Evolutionary conservation across 2,329 filamentous ascomycete genomes (phyloP).

Genomic region (Trichoderma asperellum): DNA sequence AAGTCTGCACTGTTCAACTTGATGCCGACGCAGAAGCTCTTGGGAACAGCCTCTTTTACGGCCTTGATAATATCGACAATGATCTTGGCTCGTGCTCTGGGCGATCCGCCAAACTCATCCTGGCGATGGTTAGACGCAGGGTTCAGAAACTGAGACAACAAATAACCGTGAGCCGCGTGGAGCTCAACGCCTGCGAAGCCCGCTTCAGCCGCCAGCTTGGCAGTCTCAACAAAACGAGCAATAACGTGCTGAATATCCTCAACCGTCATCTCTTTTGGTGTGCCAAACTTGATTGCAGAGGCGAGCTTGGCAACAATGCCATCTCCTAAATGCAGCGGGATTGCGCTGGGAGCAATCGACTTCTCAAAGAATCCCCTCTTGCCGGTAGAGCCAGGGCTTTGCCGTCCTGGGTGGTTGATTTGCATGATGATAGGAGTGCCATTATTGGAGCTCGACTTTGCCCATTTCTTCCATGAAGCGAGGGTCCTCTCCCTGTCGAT

Average conservation of each 20-base stretch:
- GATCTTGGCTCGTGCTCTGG: conserved; percentile 53
- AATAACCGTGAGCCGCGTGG: conserved; percentile 60
- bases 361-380: conserved; percentile 43
- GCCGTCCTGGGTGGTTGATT: conserved; percentile 53
- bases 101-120: conserved; percentile 59
- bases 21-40: conserved; percentile 54
- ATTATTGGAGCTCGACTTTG: conserved; percentile 37
- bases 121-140: conserved; percentile 54
- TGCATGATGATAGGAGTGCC: conserved; percentile 50
- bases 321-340: conserved; percentile 48
- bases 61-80: conserved; percentile 55
- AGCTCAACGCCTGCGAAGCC: conserved; percentile 53
- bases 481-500: conserved; percentile 38
- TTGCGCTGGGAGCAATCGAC: conserved; percentile 49
- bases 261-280: conserved; percentile 59
- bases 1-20: conserved; percentile 64
- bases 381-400: conserved; percentile 47
- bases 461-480: conserved; percentile 46
- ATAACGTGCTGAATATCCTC: conserved; percentile 59
- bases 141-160: conserved; percentile 60
- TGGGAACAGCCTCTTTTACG: conserved; percentile 44
- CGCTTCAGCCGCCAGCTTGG: conserved; percentile 51
- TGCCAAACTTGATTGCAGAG: conserved; percentile 50
- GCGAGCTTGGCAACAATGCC: conserved; percentile 42
- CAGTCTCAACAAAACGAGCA: conserved; percentile 55